Conservation (phyloP, 2,329 filamentous ascomycete species). For the Cryphonectria japonica region DNA sequence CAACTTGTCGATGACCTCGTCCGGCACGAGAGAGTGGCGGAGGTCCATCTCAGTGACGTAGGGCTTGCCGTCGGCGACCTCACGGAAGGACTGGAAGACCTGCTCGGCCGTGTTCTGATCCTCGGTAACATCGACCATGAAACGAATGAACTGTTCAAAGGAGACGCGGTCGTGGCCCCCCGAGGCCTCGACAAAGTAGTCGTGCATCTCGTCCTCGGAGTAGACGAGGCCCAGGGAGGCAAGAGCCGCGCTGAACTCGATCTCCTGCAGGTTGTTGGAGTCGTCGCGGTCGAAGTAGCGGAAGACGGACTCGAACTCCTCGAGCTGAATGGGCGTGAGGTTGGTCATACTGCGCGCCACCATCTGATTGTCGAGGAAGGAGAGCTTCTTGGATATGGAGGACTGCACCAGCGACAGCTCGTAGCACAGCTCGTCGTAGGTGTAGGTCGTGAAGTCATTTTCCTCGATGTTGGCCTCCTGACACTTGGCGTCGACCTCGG, state of each 20-base stretch:
- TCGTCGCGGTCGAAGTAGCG: constrained; percentile 95
- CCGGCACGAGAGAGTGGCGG: constrained; percentile 90
- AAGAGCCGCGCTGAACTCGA: constrained; percentile 94
- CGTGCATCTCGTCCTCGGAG: constrained; percentile 97
- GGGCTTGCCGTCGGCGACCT: constrained; percentile 97
- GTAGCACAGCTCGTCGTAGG: constrained; percentile 93
- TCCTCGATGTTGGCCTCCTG: constrained; percentile 98
- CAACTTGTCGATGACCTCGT: constrained; percentile 94
- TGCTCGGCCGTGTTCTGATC: constrained; percentile 99
- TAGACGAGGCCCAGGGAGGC: constrained; percentile 96
- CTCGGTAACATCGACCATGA: constrained; percentile 99
- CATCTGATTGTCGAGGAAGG: constrained; percentile 97
- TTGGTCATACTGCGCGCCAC: constrained; percentile 99
- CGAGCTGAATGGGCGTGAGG: constrained; percentile 93
- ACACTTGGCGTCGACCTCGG: constrained; percentile 83
- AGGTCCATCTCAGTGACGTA: constrained; percentile 99
- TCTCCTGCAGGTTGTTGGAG: constrained; percentile 85
- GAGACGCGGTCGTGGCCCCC: constrained; percentile 78
- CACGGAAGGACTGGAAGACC: constrained; percentile 95
- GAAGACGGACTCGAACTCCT: constrained; percentile 98
- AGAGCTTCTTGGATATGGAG: constrained; percentile 93
- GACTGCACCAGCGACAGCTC: constrained; percentile 90
- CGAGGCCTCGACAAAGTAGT: constrained; percentile 88
- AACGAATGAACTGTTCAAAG: constrained; percentile 98
- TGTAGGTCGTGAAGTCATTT: constrained; percentile 99